Base-by-base conservation (phyloP, 1,284 basidiomycete species). In the Anthracocystis walkeri region DNA sequence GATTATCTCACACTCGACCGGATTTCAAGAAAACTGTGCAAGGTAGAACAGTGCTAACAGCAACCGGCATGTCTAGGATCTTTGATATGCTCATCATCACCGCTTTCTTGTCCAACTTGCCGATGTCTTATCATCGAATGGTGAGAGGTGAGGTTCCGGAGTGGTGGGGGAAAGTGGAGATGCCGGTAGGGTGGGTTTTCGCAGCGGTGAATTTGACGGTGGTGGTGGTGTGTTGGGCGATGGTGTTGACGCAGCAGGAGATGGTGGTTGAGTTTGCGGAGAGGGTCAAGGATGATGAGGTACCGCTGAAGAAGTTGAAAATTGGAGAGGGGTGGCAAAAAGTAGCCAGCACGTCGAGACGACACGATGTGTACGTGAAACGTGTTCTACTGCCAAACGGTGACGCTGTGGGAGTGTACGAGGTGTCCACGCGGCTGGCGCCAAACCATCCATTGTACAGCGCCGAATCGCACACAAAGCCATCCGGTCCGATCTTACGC, bases 291-390 rank as follows among this genome's bases (percentile, higher is more conserved):
- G 38, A 35, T 6, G 52, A 40, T 10, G 44, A 58, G 3, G 31
- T 68, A 6, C 40, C 65, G 4, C 14, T 68, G 31, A 41, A 58
- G 2, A 29, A 7, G n/a, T 2, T 49, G 35, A 29, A 53, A 25
- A 20, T 54, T 31, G 51, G 7, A 2, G 45, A 41, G 7, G 60
- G 27, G 20, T 68, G 65, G 65, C 2, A 18, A 12, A 62, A 49
- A 23, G 3, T 68, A 2, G 59, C 55, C 0, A 49, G 55, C 25
- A 68, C 65, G 18, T 62, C 59, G 0, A 58, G 65, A 25, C 23
- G 65, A 4, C 65, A 68, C 40, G 65, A 63, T 51, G 51, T 68
- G 6, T 68, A 40, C 40, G 11, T 55, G 14, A 53, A 54, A n/a
- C 35, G 25, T 7, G 44, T 66, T 5, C 48, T 20, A 6, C 20